Evolutionary conservation across 2,329 filamentous ascomycete genomes (phyloP).

Genomic region (Truncatella angustata): DNA sequence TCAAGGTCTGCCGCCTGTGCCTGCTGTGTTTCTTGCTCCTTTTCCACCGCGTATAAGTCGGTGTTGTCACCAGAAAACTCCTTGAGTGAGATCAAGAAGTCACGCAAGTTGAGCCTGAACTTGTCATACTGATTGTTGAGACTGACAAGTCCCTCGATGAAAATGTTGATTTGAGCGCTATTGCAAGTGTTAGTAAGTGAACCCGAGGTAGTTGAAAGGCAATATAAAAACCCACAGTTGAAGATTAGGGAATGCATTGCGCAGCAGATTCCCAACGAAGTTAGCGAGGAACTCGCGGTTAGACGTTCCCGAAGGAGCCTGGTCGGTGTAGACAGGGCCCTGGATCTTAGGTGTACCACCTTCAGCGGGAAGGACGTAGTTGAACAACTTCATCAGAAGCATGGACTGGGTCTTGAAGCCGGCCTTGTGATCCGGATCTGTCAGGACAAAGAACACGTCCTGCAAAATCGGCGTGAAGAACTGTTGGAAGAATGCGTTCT

Average conservation of each 20-base stretch:
- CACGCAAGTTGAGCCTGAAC: constrained; percentile 93
- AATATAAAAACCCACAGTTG: constrained; percentile 66
- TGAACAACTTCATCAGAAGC: constrained; percentile 92
- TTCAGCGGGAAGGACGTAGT: constrained; percentile 78
- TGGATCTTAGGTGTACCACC: constrained; percentile 77
- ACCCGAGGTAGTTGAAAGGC: background rate
- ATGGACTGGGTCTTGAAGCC: constrained; percentile 98
- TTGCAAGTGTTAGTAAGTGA: constrained; percentile 33
- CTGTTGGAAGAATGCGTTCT: constrained; percentile 95
- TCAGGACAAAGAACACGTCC: constrained; percentile 97
- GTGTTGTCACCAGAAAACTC: constrained; percentile 96
- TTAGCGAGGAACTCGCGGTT: constrained; percentile 90
- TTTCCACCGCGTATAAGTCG: constrained; percentile 89
- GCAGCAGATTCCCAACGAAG: constrained; percentile 81
- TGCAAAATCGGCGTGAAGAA: constrained; percentile 96
- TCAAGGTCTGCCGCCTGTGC: constrained; percentile 87
- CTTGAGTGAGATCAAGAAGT: constrained; percentile 96
- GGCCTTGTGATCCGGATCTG: constrained; percentile 96
- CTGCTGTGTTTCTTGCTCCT: constrained; percentile 85
- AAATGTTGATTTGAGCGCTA: constrained; percentile 82
- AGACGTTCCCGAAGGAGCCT: constrained; percentile 77
- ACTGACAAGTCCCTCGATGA: constrained; percentile 86
- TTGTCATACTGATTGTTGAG: constrained; percentile 86
- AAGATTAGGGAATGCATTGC: constrained; percentile 90
- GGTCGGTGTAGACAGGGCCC: constrained; percentile 86